Percentiles rank a stretch among this genome's conserved stretches.
Conservation (phyloP, 106 monocot genomes). For the Gastrodia elata region DNA sequence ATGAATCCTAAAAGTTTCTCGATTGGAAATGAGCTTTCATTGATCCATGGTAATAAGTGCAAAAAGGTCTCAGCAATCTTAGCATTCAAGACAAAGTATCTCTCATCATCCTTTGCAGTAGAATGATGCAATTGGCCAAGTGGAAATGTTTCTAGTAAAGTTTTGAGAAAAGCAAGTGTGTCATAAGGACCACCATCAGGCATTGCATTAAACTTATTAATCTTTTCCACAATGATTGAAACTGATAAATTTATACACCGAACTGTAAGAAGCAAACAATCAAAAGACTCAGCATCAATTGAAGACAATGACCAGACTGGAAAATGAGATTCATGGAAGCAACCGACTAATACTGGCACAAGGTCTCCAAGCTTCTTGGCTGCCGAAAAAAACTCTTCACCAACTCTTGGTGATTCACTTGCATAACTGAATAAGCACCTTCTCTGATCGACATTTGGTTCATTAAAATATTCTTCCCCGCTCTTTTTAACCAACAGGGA, state of each 20-base stretch:
- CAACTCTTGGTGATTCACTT: conserved; percentile 11
- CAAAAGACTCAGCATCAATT: conserved; percentile 44
- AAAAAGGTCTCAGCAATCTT: conserved; percentile 53
- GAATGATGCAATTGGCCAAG: conserved; percentile 22
- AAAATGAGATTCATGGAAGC: conserved; percentile 56
- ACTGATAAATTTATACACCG: conserved; percentile 51
- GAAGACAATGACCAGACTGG: conserved; percentile 17
- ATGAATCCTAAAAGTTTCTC: conserved; percentile 55
- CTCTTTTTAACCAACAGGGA: conserved; percentile 28
- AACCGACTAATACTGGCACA: conserved; percentile 53
- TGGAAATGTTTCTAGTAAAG: conserved; percentile 65
- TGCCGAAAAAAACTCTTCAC: conserved; percentile 21
- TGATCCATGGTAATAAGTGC: conserved; percentile 26
- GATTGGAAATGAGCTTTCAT: conserved; percentile 15
- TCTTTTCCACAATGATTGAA: conserved; percentile 21
- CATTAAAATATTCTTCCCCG: conserved; percentile 13
- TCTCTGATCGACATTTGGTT: conserved; percentile 9
- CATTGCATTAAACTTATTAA: conserved; percentile 13
- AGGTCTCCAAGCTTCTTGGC: conserved; percentile 58
- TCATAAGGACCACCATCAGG: conserved; percentile 12
- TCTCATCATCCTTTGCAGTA: conserved; percentile 41
- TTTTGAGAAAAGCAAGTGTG: conserved; percentile 29
- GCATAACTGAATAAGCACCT: conserved; percentile 25
- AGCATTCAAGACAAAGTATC: conserved; percentile 44
- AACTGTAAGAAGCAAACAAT: conserved; percentile 45